Conservation (phyloP, 2,329 filamentous ascomycete species). For the Pyrenophora teres region DNA sequence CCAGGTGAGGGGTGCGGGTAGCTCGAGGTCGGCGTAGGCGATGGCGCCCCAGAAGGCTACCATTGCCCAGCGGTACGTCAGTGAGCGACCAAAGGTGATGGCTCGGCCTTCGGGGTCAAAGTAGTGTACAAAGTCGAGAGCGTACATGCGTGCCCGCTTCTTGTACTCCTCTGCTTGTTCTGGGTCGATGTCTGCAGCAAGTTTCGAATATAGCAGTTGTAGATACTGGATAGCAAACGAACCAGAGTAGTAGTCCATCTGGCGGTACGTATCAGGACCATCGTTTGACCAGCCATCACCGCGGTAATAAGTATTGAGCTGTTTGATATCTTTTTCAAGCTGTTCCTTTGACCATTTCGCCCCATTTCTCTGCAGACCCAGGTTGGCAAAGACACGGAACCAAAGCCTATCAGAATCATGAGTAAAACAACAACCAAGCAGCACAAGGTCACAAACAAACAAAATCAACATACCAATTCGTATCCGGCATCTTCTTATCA, state of each 20-base stretch:
- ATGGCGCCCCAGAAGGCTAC: conserved; percentile 81
- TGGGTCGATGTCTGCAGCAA: conserved; percentile 69
- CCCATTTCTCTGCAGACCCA: conserved; percentile 75
- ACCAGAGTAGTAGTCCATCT: conserved; percentile 86
- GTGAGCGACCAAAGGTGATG: conserved; percentile 76
- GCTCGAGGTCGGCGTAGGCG: conserved; percentile 74
- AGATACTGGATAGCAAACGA: conserved; percentile 82
- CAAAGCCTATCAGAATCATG: conserved; percentile 64
- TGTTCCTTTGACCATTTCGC: conserved; percentile 71
- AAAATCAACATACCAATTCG: conserved; percentile 61
- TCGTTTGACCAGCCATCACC: conserved; percentile 83
- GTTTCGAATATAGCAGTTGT: conserved; percentile 75
- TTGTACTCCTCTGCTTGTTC: conserved; percentile 71
- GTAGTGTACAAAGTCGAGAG: conserved; percentile 75
- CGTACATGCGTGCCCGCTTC: conserved; percentile 67
- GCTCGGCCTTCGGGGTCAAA: conserved; percentile 72
- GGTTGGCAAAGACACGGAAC: conserved; percentile 84
- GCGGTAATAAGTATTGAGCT: conserved; percentile 80
- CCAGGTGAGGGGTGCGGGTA: conserved; percentile 74
- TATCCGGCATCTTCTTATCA: conserved; percentile 70
- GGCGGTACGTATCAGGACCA: conserved; percentile 75
- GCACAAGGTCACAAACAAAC: neutral
- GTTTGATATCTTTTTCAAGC: conserved; percentile 75
- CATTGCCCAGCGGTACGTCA: conserved; percentile 85
- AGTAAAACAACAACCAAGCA: conserved; percentile 11